Conservation (phyloP, 2,329 filamentous ascomycete species). For the Hysterium pulicare region DNA sequence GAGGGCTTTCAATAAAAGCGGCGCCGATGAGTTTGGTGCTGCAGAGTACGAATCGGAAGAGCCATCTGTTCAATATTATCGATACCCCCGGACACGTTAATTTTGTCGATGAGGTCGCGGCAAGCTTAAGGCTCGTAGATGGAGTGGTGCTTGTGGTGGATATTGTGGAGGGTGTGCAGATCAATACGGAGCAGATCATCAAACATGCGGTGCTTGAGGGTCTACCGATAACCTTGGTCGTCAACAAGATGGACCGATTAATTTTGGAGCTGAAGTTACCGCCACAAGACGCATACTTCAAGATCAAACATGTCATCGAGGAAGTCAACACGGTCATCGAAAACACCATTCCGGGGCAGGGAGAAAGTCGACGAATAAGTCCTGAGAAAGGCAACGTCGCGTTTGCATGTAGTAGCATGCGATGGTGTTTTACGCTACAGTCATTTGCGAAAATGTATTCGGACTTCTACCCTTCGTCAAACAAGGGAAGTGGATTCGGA, state of each 20-base stretch:
- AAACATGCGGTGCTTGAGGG: conserved; percentile 90
- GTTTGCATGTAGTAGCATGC: conserved; percentile 89
- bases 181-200: conserved; percentile 96
- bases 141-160: conserved; percentile 92
- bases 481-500: conserved; percentile 30
- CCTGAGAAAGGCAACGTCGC: conserved; percentile 98
- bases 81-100: conserved; percentile 98
- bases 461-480: conserved; percentile 65
- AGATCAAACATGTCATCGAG: conserved; percentile 97
- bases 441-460: conserved; percentile 98
- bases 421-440: conserved; percentile 92
- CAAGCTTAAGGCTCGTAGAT: conserved; percentile 80
- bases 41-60: conserved; percentile 86
- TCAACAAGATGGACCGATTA: conserved; percentile 97
- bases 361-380: conserved; percentile 76
- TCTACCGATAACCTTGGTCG: conserved; percentile 79
- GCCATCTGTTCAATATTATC: conserved; percentile 88
- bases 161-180: conserved; percentile 97
- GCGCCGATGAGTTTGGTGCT: conserved; percentile 92
- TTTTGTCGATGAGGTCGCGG: conserved; percentile 95
- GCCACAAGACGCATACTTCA: conserved; percentile 95
- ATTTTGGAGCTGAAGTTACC: conserved; percentile 93
- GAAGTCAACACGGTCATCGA: conserved; percentile 97
- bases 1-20: conserved; percentile 87
- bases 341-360: conserved; percentile 75